Base-by-base conservation (phyloP, 108 stramenopile species). In the Asterionellopsis glacialis region DNA sequence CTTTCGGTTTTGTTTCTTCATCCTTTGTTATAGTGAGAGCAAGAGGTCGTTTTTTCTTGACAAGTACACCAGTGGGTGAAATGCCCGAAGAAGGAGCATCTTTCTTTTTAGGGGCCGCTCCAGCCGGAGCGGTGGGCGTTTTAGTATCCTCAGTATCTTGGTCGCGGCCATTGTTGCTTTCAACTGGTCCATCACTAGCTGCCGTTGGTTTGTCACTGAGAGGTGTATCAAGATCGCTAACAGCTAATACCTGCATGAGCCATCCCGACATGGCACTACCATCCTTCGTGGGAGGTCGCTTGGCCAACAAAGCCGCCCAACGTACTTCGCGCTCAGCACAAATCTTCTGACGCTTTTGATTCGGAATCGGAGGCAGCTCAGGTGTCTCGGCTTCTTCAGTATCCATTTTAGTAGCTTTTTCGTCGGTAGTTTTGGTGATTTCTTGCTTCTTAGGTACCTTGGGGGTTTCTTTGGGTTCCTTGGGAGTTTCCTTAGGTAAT, bases 201-300 rank as follows among this genome's bases (percentile, higher is more conserved):
- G 24, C 52, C 24, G 6, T 3, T 24, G 22, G 22, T 15, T 53
- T 53, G 22, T 53, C 52, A 15, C 24, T 25, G 23, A 53, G 59
- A 44, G 74, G 68, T 7, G 52, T 71, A 2, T 78, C 71, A 7
- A 83, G 51, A 53, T 77, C 76, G 42, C 76, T 77, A 16, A 77
- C 73, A n/a, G 73, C 65, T 11, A 82, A 57, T 0, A 83, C 74
- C 18, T 75, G 70, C 48, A 71, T 78, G 16, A 82, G 56, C 81
- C 81, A 82, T 1, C 63, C 58, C 9, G 81, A 76, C 54, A 82
- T 64, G 24, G 57, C 45, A 25, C 41, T 42, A 14, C 70, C 75
- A 61, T 82, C 81, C 42, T 82, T 82, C 9, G 75, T 71, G 23
- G 66, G 55, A 0, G 81, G 81, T 28, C 81, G 75, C 52, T 67